Base-by-base conservation (phyloP, 352 stramenopile species). In the Globisporangium camurandrum region DNA sequence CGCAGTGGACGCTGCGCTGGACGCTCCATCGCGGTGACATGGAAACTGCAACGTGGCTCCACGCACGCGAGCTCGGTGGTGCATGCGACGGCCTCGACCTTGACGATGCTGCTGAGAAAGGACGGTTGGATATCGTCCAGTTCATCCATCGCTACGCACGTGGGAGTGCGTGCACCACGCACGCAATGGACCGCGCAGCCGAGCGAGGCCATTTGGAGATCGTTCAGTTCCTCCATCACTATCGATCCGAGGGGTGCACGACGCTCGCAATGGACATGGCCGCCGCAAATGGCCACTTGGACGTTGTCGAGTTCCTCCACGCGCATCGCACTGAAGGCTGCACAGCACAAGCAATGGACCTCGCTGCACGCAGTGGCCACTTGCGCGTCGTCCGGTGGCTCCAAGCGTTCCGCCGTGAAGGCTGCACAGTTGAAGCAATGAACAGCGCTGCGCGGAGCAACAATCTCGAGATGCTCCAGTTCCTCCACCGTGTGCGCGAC, bases 161-260 rank as follows among this genome's bases (percentile, higher is more conserved):
- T 17, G 42, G 61, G 44, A 51, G 54, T 4, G 9, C 23, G 3
- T 66, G 61, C 9, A 46, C 52, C 11, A 51, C 43, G 9, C 49
- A 49, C 33, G 61, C 61, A 12, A 75, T 75, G 63, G 63, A 72
- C 41, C 38, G 56, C 10, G 66, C 66, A 0, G 66, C 66, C 1
- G 57, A 65, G 44, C 51, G 56, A 4, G 66, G 66, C 0, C 51
- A 64, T 26, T 46, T 75, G 4, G 52, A 65, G 11, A 49, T 68
- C 12, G 47, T 70, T 22, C 12, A 56, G 45, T 75, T 56, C 30
- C 57, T 75, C 4, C 52, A 72, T 42, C 37, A 42, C 16, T 22
- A 70, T n/a, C 51, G 57, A 9, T 11, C 0, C 2, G 63, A 71
- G 28, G 63, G 57, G 6, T 75, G 66, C 28, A 72, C 63, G 22